Evolutionary conservation across 495 filamentous ascomycete species (phyloP), one percentile per base, ranked within the genome.

Genomic region (Pyrenula massariospora): DNA sequence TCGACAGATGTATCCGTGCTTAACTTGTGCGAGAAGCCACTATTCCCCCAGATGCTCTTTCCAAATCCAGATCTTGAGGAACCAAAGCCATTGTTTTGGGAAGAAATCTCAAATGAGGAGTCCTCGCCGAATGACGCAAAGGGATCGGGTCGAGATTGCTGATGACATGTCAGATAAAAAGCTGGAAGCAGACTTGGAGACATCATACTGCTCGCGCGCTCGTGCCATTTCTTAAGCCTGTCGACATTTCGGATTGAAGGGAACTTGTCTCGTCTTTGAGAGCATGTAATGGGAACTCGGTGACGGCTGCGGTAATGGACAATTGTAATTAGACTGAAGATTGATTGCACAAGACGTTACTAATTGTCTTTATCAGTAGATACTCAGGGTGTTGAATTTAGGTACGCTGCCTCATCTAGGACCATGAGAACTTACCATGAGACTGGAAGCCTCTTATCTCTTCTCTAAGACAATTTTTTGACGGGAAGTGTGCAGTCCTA

Each of bases 1-100:
- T 52, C 50, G n/a, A 10, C 19, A 24, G 50, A 20, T 10, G 70
- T 67, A 59, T 75, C 71, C 22, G 64, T 67, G 51, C 31, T 42
- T 15, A 85, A 78, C 23, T 70, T 72, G 62, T 69, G 71, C 56
- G 76, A 71, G 53, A 83, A 75, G 48, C 72, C 68, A 48, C 64
- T 68, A 63, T 73, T 81, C 47, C 77, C 74, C 84, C 84, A 89
- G 21, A 88, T 86, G 31, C 72, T 80, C 60, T 64, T 73, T 21
- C 70, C 76, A 71, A 81, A 82, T 69, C 76, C 77, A 20, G 70
- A 61, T 48, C 73, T 75, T 54, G 70, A 65, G 66, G 64, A 69
- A 48, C 71, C 65, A 65, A 79, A 75, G 31, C 73, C 65, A 36
- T 15, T 42, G 31, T 70, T 71, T 53, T 73, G 65, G 63, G 78